Base-by-base conservation (phyloP, 345 rosid genomes). In the Hevea brasiliensis region DNA sequence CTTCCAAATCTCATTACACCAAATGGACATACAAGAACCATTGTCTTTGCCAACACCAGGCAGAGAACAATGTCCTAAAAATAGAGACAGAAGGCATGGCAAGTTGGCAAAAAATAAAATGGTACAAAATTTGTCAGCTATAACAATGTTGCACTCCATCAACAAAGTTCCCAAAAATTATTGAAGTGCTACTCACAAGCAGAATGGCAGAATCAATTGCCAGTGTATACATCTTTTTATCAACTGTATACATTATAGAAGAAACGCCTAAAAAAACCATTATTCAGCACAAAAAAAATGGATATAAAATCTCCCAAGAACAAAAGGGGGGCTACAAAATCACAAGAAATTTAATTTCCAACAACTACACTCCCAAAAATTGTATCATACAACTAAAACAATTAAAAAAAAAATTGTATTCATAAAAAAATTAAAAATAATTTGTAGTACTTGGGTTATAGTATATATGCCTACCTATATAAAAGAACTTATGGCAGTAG, bases 21-120 rank as follows among this genome's bases (percentile, higher is more conserved):
- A 54, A 41, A 73, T 53, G 21, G 56, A 14, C 45, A 44, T 11
- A 37, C 12, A 54, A 60, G 45, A 24, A 61, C 61, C 14, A 21
- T 20, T 35, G 17, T 59, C 45, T 45, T 48, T 71, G 24, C 17
- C 74, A 66, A 41, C 58, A 47, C 48, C 60, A 47, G 18, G 67
- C 58, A 50, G 24, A 67, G 12, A 50, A 58, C 35, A 67, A 29
- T 54, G 20, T 47, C 23, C 23, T 18, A 53, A 17, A 50, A 14
- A 50, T 20, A 47, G 15, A 9, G 13, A 62, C 21, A 20, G 12
- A 20, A 40, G 51, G 51, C 51, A 13, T 12, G 10, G 10, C 51
- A 9, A 47, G 15, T 13, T 47, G 13, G 51, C 51, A 32, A 32
- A 32, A 32, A 32, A 4, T n/a, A n/a, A 12, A 13, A 13, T 13